Evolutionary conservation across 805 yeast genomes (phyloP), one percentile per base, ranked within the genome.

Genomic region (Dipodascus geniculatus): DNA sequence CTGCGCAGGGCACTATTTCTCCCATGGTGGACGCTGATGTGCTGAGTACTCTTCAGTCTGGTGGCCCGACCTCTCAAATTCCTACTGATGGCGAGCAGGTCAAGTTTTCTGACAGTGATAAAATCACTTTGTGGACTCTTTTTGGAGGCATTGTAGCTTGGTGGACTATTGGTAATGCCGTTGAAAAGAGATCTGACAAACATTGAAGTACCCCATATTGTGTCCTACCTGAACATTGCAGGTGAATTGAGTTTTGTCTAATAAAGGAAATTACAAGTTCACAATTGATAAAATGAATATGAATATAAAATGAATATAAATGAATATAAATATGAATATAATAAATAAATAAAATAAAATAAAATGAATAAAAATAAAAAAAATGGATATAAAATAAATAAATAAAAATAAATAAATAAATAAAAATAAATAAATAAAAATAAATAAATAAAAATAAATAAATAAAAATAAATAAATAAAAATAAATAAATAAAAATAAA

Each of bases 101-200:
- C n/a, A 55, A 58, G 31, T 23, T 68, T 42, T 56, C 62, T 11
- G 42, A 60, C 4, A 59, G 63, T 19, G 74, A 71, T 55, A 68
- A 65, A 61, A 50, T 62, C 16, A 57, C 68, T 51, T 58, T 71
- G 23, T 56, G 61, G 8, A 64, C 63, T 1, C 56, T 71, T 38
- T 61, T 62, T 1, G 70, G 62, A 2, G 65, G 58, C 9, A 63
- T 70, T 8, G 64, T 65, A 0, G 68, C 63, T 6, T 69, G 74
- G 72, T 68, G 71, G 71, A 56, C 59, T 8, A 51, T 67, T 19
- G 64, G 68, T 68, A 19, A 54, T 16, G 23, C 52, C 16, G 38
- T 28, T 6, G 44, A 55, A 35, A 57, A 56, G 51, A 55, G 50
- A 16, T 23, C 23, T 22, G 49, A 47, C 19, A 23, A 47, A n/a